Percentiles rank a stretch among this genome's conserved stretches.
Conservation (phyloP, 208 protist genomes). For the Polymyxa betae region DNA sequence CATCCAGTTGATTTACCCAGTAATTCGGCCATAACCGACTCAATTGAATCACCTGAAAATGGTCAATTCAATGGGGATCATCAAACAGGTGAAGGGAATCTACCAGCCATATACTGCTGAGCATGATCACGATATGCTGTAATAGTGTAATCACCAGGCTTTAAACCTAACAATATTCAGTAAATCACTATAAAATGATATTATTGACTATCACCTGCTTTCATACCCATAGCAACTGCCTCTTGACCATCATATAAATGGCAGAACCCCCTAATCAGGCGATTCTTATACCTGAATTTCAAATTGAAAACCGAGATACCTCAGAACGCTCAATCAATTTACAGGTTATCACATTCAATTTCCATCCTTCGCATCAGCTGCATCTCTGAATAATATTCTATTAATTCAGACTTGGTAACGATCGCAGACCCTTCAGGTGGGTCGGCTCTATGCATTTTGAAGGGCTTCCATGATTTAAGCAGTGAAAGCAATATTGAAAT, state of each 20-base stretch:
- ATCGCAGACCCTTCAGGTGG: not conserved
- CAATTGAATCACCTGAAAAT: slow-evolving; percentile 80
- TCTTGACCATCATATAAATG: slow-evolving; percentile 96
- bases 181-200: not conserved
- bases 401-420: slow-evolving; percentile 66
- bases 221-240: slow-evolving; percentile 16
- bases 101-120: not conserved
- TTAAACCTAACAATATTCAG: not conserved
- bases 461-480: not conserved
- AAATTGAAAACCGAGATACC: not conserved
- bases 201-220: not conserved
- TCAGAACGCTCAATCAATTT: not conserved
- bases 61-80: not conserved
- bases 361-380: slow-evolving; percentile 90
- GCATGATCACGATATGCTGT: slow-evolving; percentile 14
- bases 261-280: slow-evolving; percentile 95
- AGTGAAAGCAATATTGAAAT: too few species aligned
- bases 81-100: not conserved
- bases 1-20: slow-evolving; percentile 79
- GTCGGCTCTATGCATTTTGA: slow-evolving; percentile 24
- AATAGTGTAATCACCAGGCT: not conserved
- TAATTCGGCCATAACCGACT: slow-evolving; percentile 87
- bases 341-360: slow-evolving; percentile 69
- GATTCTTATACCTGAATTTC: slow-evolving; percentile 92
- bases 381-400: slow-evolving; percentile 82